These are phyloP conservation scores for Colletotrichum sp. DNA, from an alignment of 2,329 filamentous ascomycete species.

Conservation along the genomic window DNA sequence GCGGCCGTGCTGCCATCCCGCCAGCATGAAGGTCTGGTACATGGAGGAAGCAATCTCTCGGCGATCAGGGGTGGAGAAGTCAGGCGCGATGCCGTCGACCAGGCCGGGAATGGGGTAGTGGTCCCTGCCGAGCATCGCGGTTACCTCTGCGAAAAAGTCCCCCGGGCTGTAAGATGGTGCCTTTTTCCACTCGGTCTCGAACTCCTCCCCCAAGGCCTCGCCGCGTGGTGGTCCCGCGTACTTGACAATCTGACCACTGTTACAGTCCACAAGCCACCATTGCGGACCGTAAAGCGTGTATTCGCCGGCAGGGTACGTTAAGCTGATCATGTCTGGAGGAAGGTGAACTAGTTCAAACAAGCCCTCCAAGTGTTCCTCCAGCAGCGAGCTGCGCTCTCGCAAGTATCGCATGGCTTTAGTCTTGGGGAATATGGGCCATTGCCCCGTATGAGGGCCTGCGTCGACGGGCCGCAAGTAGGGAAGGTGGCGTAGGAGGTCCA, in stretches of 20 bases:
- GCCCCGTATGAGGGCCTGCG: background rate
- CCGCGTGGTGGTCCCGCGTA: background rate
- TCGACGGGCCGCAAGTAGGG: background rate
- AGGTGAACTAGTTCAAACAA: background rate
- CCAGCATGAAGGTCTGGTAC: background rate
- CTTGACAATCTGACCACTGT: background rate
- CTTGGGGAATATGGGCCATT: background rate
- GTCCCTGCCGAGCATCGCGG: background rate
- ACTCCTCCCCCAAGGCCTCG: background rate
- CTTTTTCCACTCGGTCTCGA: background rate
- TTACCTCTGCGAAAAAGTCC: background rate
- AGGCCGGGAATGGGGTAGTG: background rate
- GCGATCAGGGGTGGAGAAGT: background rate
- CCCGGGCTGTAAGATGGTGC: background rate
- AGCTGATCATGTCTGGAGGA: background rate
- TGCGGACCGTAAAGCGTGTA: background rate
- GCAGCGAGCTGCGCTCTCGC: background rate
- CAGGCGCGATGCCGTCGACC: background rate
- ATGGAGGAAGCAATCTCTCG: background rate
- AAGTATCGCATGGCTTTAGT: background rate
- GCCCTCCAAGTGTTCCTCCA: background rate
- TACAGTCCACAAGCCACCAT: slow-evolving; percentile 3
- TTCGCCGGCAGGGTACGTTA: background rate
- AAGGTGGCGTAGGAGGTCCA: background rate
- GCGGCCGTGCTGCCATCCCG: background rate